Evolutionary conservation across 768 basidiomycete genomes (phyloP), one percentile per base, ranked within the genome.

Genomic region (Leucocoprinus birnbaumii): DNA sequence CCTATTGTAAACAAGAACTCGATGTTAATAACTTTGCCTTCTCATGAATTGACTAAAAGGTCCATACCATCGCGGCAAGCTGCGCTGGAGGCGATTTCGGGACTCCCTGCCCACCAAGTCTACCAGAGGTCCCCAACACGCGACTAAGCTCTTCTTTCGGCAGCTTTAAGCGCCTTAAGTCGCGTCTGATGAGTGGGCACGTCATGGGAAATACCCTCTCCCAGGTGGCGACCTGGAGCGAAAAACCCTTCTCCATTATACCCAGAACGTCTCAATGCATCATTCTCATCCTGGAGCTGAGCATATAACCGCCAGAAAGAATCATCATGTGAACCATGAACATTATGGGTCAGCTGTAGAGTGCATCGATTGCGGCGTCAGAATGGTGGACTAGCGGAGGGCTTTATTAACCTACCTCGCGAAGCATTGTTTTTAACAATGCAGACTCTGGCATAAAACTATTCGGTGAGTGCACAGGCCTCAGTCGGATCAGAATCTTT

Each of bases 241-340:
- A 84, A 84, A 79, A 97, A 98, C 2, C 94, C 95, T 68, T 97
- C 94, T 13, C 95, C 94, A 4, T 86, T 76, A 68, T 94, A 98
- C 0, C 94, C 95, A 13, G 83, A 85, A 18, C 84, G 77, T 60
- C 85, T 84, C 5, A 97, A 76, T 2, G 78, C 83, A 38, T 90
- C 88, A 61, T 87, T 94, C 71, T 97, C 95, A 53, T 93, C 87
- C 64, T 94, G 87, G 2, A 96, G 75, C 19, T 77, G 79, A 2
- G 80, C 73, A n/a, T 3, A 91, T 79, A 82, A 80, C 53, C 86
- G 85, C 73, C 91, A 89, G 61, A 94, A 90, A 49, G 79, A 81
- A 48, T 91, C 87, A 61, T 98, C 91, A 61, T 97, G 95, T 4
- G 93, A n/a, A 89, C 2, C 91, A 63, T 93, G 90, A 7, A 89